These are phyloP conservation scores for Chaetomium globosum DNA, from an alignment of 2,329 filamentous ascomycete genomes.

Conservation along the genomic window DNA sequence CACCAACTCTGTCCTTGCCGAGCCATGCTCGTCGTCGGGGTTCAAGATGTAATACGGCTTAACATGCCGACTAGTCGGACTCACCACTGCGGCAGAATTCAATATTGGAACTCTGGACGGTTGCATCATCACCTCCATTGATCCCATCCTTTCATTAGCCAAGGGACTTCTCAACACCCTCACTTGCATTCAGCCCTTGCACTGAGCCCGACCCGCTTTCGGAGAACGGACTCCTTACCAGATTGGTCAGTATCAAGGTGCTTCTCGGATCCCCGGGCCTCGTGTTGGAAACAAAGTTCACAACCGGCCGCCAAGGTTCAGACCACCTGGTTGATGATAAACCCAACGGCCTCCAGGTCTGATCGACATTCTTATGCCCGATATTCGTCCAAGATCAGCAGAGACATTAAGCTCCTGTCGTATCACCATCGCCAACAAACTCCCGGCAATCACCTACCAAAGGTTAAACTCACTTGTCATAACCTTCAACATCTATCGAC, in stretches of 20 bases:
- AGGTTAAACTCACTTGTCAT: background rate
- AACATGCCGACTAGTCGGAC: background rate
- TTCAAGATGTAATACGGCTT: slow-evolving; percentile 13
- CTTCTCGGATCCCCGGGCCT: background rate
- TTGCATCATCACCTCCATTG: slow-evolving; percentile 10
- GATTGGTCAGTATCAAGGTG: slow-evolving; percentile 5
- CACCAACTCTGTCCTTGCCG: background rate
- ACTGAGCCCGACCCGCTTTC: background rate
- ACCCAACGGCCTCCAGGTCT: slow-evolving; percentile 1
- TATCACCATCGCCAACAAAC: slow-evolving; percentile 1
- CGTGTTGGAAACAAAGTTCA: background rate
- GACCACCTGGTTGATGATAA: slow-evolving; percentile 2
- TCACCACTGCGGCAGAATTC: slow-evolving; percentile 5
- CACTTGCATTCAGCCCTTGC: slow-evolving; percentile 7
- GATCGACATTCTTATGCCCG: background rate
- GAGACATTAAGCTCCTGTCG: background rate
- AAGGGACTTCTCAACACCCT: background rate
- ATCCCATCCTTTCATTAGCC: background rate
- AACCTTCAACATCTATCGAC: background rate
- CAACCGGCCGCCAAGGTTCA: background rate
- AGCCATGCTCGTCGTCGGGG: background rate
- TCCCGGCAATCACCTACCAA: background rate
- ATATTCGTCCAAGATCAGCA: slow-evolving; percentile 1
- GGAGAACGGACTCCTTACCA: background rate
- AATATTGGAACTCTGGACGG: slow-evolving; percentile 13